phyloP scores from a whole-genome alignment of 2,329 filamentous ascomycete species.

The Sporothrix schenckii region DNA sequence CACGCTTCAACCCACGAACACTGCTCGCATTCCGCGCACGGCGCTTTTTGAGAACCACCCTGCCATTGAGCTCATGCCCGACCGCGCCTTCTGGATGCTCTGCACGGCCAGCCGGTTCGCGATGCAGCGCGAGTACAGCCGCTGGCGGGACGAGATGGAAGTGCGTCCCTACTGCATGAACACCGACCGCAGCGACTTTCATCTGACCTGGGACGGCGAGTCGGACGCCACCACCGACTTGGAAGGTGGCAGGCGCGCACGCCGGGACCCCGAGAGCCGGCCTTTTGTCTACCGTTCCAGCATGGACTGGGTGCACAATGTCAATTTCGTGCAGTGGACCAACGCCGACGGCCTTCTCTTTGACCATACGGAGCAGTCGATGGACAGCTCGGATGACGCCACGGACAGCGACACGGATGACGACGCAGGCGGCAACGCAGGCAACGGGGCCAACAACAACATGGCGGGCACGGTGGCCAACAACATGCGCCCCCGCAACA shows the following conservation, averaged over 20 bases:
- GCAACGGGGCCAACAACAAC: too few species aligned
- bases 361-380: background rate
- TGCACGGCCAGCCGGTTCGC: background rate
- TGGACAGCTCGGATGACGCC: background rate
- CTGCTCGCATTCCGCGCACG: background rate
- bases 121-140: background rate
- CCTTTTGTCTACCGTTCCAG: too few species aligned
- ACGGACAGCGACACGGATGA: too few species aligned
- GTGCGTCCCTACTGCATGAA: background rate
- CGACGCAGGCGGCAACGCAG: too few species aligned
- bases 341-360: background rate
- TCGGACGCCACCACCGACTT: too few species aligned
- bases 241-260: too few species aligned
- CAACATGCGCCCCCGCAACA: too few species aligned
- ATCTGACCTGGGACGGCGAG: background rate
- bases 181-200: background rate
- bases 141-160: background rate
- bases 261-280: too few species aligned
- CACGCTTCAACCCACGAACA: background rate
- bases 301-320: background rate
- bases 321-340: background rate
- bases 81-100: background rate
- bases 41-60: background rate
- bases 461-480: too few species aligned
- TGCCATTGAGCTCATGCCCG: background rate